Evolutionary conservation across 2,329 filamentous ascomycete genomes (phyloP), one percentile per base, ranked within the genome.

Genomic region (Venturia effusa): DNA sequence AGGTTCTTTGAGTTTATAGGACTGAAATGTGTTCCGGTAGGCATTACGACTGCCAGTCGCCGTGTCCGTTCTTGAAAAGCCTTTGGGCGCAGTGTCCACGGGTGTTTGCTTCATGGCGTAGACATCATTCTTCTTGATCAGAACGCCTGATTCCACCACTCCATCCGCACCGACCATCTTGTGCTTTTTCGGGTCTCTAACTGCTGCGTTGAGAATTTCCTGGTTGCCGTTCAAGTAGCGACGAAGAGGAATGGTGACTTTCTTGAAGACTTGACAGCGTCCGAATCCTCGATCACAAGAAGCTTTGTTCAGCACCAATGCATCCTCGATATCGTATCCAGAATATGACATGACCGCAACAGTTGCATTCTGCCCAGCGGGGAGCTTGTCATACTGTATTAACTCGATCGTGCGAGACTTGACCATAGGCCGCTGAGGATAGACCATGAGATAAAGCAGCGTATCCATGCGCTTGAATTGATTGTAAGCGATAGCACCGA

Each of bases 341-440:
- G 93, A 97, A 77, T 94, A 99, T 60, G 92, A 97, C 94, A 99
- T 99, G 77, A 99, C 94, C 6, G 96, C 94, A 32, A 99, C 94
- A 0, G 90, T 96, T 4, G 94, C 95, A 67, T 97, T 97, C 72
- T 99, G 94, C 0, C 94, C 94, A 5, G 94, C 94, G 0, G 94
- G 94, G 17, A 99, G 86, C 73, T 97, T 96, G 76, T 99, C 94
- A 73, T 97, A 99, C 69, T 96, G 92, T 69, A 96, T 90, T 30
- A 99, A 83, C 75, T 99, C 91, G 68, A 99, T 99, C 0, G 94
- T 97, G 70, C 96, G 89, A 61, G 91, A 96, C 73, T 96, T 96
- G 67, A 97, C 93, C 88, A 99, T 94, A 1, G 94, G 94, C 70
- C 96, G 87, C 73, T 99, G 95, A 7, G 94, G 94, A 72, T 99